phyloP scores from a whole-genome alignment of 2,329 filamentous ascomycete genomes.

The Periglandula ipomoeae region DNA sequence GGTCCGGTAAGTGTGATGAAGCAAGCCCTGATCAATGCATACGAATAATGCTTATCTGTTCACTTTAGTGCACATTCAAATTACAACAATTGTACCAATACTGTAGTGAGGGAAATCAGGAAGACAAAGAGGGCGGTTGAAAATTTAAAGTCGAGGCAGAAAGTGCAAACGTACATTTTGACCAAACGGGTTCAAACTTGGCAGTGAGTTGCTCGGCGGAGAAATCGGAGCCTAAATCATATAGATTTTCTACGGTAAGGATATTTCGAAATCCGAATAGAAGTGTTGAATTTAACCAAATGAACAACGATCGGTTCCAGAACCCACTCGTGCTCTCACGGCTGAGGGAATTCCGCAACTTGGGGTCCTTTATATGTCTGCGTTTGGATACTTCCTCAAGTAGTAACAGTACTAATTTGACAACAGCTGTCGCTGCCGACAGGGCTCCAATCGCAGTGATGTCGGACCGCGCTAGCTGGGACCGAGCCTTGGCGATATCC shows the following conservation, averaged over 20 bases:
- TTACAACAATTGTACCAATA: background rate
- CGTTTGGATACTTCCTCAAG: constrained; percentile 23
- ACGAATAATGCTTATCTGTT: background rate
- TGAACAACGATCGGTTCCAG: constrained; percentile 16
- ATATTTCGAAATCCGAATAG: constrained; percentile 22
- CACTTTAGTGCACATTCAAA: background rate
- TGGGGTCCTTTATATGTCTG: background rate
- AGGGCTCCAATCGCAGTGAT: constrained; percentile 17
- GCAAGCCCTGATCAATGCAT: constrained; percentile 8
- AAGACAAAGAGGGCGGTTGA: background rate
- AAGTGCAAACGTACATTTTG: background rate
- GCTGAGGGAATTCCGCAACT: background rate
- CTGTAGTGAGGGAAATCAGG: too few relatives aligned
- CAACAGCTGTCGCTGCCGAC: constrained; percentile 19
- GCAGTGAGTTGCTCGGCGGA: constrained; percentile 2
- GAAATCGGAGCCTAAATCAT: constrained; percentile 13
- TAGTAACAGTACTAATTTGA: constrained; percentile 25
- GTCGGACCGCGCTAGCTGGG: constrained; percentile 7
- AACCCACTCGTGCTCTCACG: constrained; percentile 16
- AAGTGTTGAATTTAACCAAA: constrained; percentile 20
- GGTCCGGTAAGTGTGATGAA: constrained; percentile 7
- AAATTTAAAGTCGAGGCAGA: background rate
- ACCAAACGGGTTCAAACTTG: background rate
- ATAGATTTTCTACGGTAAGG: constrained; percentile 21
- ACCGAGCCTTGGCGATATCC: constrained; percentile 29